Conservation (phyloP, 306 rosid species). For the Elaeagnus macrophylla region DNA sequence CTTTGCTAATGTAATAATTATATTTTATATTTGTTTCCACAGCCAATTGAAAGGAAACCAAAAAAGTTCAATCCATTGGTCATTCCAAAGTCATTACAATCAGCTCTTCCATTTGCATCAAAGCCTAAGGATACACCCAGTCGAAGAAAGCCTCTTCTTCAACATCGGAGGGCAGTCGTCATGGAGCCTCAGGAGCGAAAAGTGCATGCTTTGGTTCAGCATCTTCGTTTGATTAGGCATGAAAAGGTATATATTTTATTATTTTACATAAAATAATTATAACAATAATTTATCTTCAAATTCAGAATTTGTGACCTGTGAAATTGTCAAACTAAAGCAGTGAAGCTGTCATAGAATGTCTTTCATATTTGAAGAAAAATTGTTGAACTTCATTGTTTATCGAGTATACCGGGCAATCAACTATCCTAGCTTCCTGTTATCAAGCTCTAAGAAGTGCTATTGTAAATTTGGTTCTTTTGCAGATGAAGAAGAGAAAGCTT, state of each 20-base stretch:
- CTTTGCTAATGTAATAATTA: not conserved
- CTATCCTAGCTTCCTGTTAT: too few species aligned
- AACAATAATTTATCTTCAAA: too few species aligned
- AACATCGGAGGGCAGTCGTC: slow-evolving; percentile 57
- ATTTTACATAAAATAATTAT: too few species aligned
- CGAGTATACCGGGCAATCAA: too few species aligned
- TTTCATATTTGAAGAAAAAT: too few species aligned
- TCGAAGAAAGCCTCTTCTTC: slow-evolving; percentile 39
- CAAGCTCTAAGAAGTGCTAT: not conserved
- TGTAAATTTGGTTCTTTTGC: not conserved
- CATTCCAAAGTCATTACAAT: slow-evolving; percentile 64
- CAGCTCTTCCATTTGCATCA: slow-evolving; percentile 60
- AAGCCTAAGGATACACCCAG: slow-evolving; percentile 61
- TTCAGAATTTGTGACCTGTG: too few species aligned
- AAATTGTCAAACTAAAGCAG: too few species aligned
- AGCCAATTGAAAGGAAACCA: slow-evolving; percentile 73
- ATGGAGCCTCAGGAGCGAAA: slow-evolving; percentile 65
- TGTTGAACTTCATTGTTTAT: too few species aligned
- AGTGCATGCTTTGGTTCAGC: slow-evolving; percentile 59
- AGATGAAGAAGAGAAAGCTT: slow-evolving; percentile 68
- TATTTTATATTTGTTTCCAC: slow-evolving; percentile 11
- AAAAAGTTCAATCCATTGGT: slow-evolving; percentile 82
- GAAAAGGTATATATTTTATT: slow-evolving; percentile 38
- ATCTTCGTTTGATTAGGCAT: slow-evolving; percentile 37
- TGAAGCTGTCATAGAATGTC: too few species aligned